These are phyloP conservation scores for Cladosporium sp. DNA, from an alignment of 2,329 filamentous ascomycete species.

Conservation along the genomic window DNA sequence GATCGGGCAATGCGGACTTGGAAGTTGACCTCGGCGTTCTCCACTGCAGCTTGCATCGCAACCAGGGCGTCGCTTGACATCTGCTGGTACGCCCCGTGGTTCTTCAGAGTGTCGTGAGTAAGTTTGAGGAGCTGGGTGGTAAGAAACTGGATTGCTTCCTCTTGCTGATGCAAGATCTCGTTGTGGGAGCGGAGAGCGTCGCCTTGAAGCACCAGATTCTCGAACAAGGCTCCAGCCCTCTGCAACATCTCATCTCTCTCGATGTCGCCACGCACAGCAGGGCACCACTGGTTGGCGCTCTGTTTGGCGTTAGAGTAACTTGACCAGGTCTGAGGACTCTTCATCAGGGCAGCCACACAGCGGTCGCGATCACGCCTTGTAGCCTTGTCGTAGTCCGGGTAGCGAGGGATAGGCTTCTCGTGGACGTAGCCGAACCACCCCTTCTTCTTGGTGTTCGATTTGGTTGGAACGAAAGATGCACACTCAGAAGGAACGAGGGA, in stretches of 20 bases:
- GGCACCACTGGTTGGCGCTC: constrained; percentile 62
- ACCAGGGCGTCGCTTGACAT: background rate
- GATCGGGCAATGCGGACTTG: no score
- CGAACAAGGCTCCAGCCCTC: constrained; percentile 22
- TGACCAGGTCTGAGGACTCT: constrained; percentile 56
- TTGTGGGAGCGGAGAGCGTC: constrained; percentile 17
- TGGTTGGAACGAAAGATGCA: constrained; percentile 47
- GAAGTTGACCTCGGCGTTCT: no score
- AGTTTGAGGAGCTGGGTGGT: background rate
- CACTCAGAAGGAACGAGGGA: constrained; percentile 52
- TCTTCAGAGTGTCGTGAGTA: background rate
- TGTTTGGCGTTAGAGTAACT: constrained; percentile 64
- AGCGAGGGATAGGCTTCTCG: constrained; percentile 22
- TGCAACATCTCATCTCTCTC: constrained; percentile 49
- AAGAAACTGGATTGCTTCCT: background rate
- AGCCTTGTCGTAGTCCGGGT: constrained; percentile 28
- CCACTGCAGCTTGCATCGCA: no score
- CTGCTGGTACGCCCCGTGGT: background rate
- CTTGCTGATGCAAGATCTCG: constrained; percentile 14
- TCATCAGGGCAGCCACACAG: constrained; percentile 56
- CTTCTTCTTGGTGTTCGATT: constrained; percentile 35
- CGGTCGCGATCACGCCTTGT: constrained; percentile 43
- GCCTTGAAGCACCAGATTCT: constrained; percentile 6
- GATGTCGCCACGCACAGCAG: constrained; percentile 58
- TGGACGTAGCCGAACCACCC: constrained; percentile 26